phyloP scores from a whole-genome alignment of 345 rosid species.

The Streptanthus diversifolius region DNA sequence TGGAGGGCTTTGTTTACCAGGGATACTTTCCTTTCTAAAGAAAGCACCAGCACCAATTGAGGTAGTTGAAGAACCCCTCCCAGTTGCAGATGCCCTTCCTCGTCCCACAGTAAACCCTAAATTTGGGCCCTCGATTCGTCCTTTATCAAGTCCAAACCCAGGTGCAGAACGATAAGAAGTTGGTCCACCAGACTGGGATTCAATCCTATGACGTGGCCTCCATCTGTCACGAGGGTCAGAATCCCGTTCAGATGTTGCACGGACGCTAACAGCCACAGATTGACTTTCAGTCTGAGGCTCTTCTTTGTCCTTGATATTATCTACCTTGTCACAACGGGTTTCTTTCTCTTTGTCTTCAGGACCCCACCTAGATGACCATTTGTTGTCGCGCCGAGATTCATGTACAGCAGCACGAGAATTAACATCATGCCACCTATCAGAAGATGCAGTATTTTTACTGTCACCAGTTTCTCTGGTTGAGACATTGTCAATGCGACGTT shows the following conservation, averaged over 20 bases:
- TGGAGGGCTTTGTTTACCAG: conserved; percentile 30
- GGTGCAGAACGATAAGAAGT: conserved; percentile 71
- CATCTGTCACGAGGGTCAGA: conserved; percentile 87
- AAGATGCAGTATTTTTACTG: conserved; percentile 45
- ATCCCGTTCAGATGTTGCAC: conserved; percentile 61
- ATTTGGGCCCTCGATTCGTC: conserved; percentile 59
- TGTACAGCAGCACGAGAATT: conserved; percentile 54
- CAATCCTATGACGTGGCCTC: conserved; percentile 96
- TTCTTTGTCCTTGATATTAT: conserved; percentile 62
- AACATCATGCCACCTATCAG: conserved; percentile 71
- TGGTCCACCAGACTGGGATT: conserved; percentile 52
- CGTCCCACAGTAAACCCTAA: conserved; percentile 69
- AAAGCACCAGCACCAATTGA: conserved; percentile 22
- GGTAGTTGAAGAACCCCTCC: conserved; percentile 27
- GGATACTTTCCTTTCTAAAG: conserved; percentile 17
- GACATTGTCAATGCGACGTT: conserved; percentile 44
- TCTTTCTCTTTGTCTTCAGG: conserved; percentile 90
- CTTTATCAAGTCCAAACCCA: conserved; percentile 75
- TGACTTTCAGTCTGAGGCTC: conserved; percentile 56
- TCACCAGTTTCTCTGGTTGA: conserved; percentile 42
- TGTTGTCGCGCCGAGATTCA: conserved; percentile 79
- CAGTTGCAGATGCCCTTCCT: conserved; percentile 47
- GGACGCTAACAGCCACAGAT: conserved; percentile 40
- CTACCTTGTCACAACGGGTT: conserved; percentile 58
- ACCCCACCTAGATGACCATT: conserved; percentile 98